phyloP scores from a whole-genome alignment of 345 rosid species.

The Draba incana region DNA sequence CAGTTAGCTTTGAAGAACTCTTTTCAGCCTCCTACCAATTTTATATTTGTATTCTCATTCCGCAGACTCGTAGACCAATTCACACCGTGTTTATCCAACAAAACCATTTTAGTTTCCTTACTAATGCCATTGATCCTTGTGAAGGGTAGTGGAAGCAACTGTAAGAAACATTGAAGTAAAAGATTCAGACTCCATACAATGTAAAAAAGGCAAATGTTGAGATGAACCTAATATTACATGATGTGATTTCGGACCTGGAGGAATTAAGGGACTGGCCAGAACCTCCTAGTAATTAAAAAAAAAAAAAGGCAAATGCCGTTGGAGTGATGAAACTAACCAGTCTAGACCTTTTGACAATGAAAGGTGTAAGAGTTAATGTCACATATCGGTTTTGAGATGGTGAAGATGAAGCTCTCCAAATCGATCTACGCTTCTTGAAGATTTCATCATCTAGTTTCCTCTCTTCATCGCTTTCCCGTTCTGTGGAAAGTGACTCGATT shows the following conservation, averaged over 20 bases:
- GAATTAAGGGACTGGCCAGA: too few species aligned
- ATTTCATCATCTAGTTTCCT: not conserved
- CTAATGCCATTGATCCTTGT: slow-evolving; percentile 14
- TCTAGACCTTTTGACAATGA: not conserved
- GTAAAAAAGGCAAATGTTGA: not conserved
- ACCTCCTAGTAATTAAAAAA: too few species aligned
- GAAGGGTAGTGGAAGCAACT: slow-evolving; percentile 26
- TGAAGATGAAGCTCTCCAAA: slow-evolving; percentile 18
- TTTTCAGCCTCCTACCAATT: slow-evolving; percentile 16
- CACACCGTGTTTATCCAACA: slow-evolving; percentile 34
- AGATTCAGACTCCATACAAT: not conserved
- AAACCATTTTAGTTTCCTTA: slow-evolving; percentile 2
- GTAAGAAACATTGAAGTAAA: slow-evolving; percentile 5
- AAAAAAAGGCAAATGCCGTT: not conserved
- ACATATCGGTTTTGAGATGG: slow-evolving; percentile 24
- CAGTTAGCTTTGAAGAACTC: slow-evolving; percentile 29
- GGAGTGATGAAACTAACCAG: slow-evolving; percentile 30
- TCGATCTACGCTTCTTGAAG: not conserved
- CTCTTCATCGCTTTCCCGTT: slow-evolving; percentile 13
- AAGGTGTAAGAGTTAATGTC: slow-evolving; percentile 14
- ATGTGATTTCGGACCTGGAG: too few species aligned
- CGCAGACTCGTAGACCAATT: slow-evolving; percentile 21
- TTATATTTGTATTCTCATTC: not conserved
- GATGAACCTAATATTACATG: too few species aligned
- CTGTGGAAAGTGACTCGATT: slow-evolving; percentile 1